phyloP scores from a whole-genome alignment of 495 filamentous ascomycete genomes.

The Podospora fimiseda region DNA sequence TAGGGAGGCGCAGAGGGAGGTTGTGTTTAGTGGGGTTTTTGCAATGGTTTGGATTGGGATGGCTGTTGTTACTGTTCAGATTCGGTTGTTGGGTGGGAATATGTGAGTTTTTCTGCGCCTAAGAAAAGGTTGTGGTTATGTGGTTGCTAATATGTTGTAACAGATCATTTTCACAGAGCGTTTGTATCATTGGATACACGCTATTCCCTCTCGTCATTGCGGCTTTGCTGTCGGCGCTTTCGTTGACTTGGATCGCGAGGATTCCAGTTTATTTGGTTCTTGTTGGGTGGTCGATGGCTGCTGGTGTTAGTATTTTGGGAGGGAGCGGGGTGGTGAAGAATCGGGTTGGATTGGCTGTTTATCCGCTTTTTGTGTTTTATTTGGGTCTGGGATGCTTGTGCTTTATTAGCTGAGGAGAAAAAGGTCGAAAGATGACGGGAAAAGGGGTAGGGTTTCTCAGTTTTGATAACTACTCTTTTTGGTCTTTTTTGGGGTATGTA shows the following conservation, averaged over 20 bases:
- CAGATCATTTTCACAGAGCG: conserved; percentile 93
- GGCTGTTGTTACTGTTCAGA: conserved; percentile 96
- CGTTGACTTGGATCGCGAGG: conserved; percentile 66
- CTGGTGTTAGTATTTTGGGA: conserved; percentile 90
- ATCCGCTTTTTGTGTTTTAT: conserved; percentile 95
- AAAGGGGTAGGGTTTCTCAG: not conserved
- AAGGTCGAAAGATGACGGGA: not conserved
- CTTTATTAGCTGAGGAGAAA: conserved; percentile 70
- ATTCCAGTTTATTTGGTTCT: conserved; percentile 87
- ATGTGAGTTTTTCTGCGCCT: conserved; percentile 66
- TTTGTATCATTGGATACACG: conserved; percentile 97
- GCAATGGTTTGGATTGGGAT: conserved; percentile 94
- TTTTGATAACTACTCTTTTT: not conserved
- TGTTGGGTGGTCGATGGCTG: conserved; percentile 86
- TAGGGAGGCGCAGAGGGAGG: conserved; percentile 65
- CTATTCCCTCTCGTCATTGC: conserved; percentile 97
- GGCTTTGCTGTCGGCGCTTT: conserved; percentile 75
- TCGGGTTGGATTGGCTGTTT: conserved; percentile 90
- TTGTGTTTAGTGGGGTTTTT: conserved; percentile 95
- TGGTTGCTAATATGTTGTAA: conserved; percentile 6
- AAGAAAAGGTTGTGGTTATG: not conserved
- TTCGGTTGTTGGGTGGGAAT: conserved; percentile 93
- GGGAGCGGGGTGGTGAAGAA: conserved; percentile 94
- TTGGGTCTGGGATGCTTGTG: conserved; percentile 86
- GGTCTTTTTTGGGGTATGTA: conserved; percentile 5